Conservation (phyloP, 139 green algal species). For the Penium margaritaceum region DNA sequence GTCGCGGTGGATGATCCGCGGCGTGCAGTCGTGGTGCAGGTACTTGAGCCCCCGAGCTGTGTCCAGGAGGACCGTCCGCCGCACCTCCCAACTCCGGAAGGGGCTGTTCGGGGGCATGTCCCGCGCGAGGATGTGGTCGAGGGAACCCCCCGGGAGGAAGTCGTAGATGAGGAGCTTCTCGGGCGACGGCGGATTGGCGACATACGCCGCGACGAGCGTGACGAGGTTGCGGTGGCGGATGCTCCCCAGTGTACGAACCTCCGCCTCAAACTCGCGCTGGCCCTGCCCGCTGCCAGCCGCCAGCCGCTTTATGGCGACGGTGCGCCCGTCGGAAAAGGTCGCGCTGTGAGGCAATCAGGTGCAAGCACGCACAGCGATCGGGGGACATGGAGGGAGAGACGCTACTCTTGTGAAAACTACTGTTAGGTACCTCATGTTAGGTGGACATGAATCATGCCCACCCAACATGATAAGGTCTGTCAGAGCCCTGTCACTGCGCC, state of each 20-base stretch:
- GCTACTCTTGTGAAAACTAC: too few relatives aligned
- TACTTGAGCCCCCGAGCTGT: conserved; percentile 24
- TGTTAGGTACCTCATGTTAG: too few relatives aligned
- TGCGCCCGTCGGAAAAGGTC: not conserved
- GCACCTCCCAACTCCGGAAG: not conserved
- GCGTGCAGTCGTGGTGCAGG: conserved; percentile 22
- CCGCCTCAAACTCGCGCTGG: conserved; percentile 23
- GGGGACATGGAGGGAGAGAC: too few relatives aligned
- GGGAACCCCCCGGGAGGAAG: not conserved
- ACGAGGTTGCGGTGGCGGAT: conserved; percentile 38
- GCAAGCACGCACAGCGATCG: too few relatives aligned
- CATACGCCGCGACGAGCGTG: conserved; percentile 7
- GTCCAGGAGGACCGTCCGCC: not conserved
- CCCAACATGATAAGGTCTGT: too few relatives aligned
- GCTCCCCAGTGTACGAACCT: conserved; percentile 22
- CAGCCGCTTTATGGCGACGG: not conserved
- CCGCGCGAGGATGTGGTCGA: not conserved
- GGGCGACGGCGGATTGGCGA: not conserved
- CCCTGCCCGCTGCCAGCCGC: conserved; percentile 10
- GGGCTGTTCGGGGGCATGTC: not conserved
- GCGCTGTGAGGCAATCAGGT: too few relatives aligned
- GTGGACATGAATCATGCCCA: too few relatives aligned
- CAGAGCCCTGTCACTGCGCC: too few relatives aligned
- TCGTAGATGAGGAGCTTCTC: conserved; percentile 6
- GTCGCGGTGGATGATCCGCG: conserved; percentile 18